Base-by-base conservation (phyloP, 345 rosid genomes). In the Populus alba region DNA sequence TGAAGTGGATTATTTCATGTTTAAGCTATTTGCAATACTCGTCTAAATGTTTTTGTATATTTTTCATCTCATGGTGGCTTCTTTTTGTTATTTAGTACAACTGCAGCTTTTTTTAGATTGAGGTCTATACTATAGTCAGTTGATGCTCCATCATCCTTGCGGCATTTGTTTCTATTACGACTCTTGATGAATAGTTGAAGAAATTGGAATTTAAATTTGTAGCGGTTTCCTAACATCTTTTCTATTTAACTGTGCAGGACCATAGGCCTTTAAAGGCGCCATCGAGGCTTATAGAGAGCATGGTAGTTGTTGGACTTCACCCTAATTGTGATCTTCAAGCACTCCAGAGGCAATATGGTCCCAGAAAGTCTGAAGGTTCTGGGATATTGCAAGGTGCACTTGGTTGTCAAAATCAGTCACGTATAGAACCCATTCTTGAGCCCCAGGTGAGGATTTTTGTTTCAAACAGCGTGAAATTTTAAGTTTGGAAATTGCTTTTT, bases 241-340 rank as follows among this genome's bases (percentile, higher is more conserved):
- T 66, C 75, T 55, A 9, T 72, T 68, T 80, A 80, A 86, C 75
- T 69, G 71, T 83, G 84, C 92, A 95, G 98, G 98, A 92, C 80
- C 92, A 93, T 75, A 90, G 87, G 84, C 83, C 91, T n/a, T 83
- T 90, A 61, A 93, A 86, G 81, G 97, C 90, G 80, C 94, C 99
- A 68, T 87, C 97, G 23, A 89, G 89, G 88, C 91, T 93, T 75
- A 90, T 95, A 81, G 98, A 95, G 89, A 92, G 96, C 84, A 85
- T 95, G 92, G 96, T 93, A 61, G 97, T 95, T 78, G 90, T 93
- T 78, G 99, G 99, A 85, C 95, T 95, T 83, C 92, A 89, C 79
- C 98, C 99, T 71, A 87, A 91, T 78, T 91, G 95, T 85, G 97
- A 95, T 83, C 86, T 88, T 81, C 94, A 87, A 83, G 89, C 91